These are phyloP conservation scores for Epichloe coenophiala DNA, from an alignment of 2,329 filamentous ascomycete genomes.

Conservation along the genomic window DNA sequence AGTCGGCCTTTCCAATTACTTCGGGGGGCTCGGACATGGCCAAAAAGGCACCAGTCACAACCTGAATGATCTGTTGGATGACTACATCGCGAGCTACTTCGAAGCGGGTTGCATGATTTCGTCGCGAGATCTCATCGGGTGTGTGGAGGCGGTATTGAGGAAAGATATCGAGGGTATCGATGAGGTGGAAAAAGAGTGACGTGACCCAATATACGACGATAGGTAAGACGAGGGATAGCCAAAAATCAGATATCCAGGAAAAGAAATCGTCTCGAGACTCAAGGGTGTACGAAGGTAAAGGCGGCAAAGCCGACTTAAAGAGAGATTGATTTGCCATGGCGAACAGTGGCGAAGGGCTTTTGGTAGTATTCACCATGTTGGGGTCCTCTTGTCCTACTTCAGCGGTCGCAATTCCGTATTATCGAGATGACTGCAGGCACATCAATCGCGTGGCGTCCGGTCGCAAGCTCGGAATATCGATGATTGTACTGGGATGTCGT, in stretches of 20 bases:
- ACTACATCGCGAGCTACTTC: slow-evolving; percentile 86
- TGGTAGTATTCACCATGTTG: slow-evolving; percentile 27
- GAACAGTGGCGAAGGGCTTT: slow-evolving; percentile 16
- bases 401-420: neutral
- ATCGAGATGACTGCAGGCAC: neutral
- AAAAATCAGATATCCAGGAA: slow-evolving; percentile 67
- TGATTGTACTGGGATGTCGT: neutral
- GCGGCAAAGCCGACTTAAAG: slow-evolving; percentile 52
- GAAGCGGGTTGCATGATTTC: slow-evolving; percentile 74
- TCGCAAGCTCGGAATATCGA: neutral
- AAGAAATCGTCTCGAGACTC: slow-evolving; percentile 58
- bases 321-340: slow-evolving; percentile 40
- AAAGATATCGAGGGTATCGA: slow-evolving; percentile 77
- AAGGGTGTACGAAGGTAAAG: slow-evolving; percentile 71
- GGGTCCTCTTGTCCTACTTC: neutral
- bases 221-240: slow-evolving; percentile 62
- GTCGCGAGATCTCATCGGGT: slow-evolving; percentile 74
- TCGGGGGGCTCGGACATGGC: slow-evolving; percentile 62
- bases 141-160: slow-evolving; percentile 90
- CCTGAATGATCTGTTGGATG: slow-evolving; percentile 83
- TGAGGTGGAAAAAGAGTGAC: slow-evolving; percentile 73
- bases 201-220: slow-evolving; percentile 79
- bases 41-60: slow-evolving; percentile 53
- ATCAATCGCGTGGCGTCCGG: neutral
- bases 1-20: slow-evolving; percentile 62